These are phyloP conservation scores for Sapria himalayana DNA, from an alignment of 345 rosid genomes.

Conservation along the genomic window DNA sequence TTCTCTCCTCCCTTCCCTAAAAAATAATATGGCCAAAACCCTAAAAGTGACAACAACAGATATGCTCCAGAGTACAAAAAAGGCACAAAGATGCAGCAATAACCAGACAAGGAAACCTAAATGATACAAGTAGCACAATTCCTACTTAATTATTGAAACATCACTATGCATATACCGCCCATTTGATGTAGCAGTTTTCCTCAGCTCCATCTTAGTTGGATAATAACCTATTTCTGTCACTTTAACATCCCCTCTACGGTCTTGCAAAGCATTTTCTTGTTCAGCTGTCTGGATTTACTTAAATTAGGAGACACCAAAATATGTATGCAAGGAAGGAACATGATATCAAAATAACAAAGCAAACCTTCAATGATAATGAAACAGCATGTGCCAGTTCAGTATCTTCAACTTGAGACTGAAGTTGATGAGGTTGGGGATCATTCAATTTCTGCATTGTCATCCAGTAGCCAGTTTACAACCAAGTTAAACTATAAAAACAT, in stretches of 20 bases:
- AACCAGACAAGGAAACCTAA: background rate
- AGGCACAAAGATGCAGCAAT: too few species aligned
- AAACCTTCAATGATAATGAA: conserved; percentile 48
- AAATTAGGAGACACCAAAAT: conserved; percentile 8
- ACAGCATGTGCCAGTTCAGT: conserved; percentile 48
- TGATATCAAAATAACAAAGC: conserved; percentile 7
- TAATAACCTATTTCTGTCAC: conserved; percentile 21
- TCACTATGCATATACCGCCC: conserved; percentile 36
- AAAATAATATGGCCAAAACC: too few species aligned
- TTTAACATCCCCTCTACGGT: conserved; percentile 20
- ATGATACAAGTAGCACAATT: background rate
- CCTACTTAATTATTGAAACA: background rate
- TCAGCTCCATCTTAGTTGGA: conserved; percentile 20
- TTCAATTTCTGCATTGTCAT: conserved; percentile 26
- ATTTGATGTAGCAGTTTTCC: conserved; percentile 22
- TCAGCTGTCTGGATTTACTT: conserved; percentile 40
- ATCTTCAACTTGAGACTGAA: conserved; percentile 26
- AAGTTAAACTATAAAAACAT: too few species aligned
- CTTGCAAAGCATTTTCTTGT: conserved; percentile 39
- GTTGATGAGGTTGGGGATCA: conserved; percentile 20
- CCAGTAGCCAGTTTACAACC: too few species aligned
- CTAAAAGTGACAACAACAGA: background rate
- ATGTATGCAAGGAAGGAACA: background rate
- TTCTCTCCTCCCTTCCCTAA: too few species aligned
- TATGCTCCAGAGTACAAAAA: too few species aligned